These are phyloP conservation scores for Emiliania huxleyi DNA, from an alignment of 78 protist species.

Conservation along the genomic window DNA sequence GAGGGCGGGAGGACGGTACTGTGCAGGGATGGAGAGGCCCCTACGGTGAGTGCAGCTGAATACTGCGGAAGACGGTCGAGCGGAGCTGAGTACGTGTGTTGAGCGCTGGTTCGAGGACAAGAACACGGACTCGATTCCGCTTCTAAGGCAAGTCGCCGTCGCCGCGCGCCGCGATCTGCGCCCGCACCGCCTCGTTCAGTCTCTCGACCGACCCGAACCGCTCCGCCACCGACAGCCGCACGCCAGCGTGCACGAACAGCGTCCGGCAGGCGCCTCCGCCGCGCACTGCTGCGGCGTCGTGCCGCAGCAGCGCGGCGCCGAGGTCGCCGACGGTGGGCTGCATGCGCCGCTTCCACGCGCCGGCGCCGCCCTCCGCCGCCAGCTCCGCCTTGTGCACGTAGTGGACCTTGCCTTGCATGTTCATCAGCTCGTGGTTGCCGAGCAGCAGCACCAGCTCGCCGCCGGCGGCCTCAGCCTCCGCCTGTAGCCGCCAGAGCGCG, in stretches of 20 bases:
- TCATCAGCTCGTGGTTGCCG: constrained; percentile 53
- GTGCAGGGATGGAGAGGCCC: no score
- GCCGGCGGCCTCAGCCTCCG: constrained; percentile 6
- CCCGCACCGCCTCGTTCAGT: not conserved
- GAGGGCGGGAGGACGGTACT: no score
- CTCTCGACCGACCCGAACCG: not conserved
- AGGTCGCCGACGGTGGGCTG: not conserved
- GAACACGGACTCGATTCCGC: no score
- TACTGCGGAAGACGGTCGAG: no score
- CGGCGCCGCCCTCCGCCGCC: not conserved
- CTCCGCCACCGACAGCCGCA: not conserved
- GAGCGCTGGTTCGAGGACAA: no score
- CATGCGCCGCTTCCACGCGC: not conserved
- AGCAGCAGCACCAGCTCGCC: constrained; percentile 29
- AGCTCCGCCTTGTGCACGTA: constrained; percentile 1
- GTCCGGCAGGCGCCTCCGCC: not conserved
- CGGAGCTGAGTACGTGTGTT: no score
- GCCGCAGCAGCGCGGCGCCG: not conserved
- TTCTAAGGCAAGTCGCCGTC: no score
- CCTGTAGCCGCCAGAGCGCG: not conserved
- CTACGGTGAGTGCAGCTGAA: no score
- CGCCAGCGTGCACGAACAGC: constrained; percentile 34
- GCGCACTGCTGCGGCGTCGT: not conserved
- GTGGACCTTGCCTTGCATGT: not conserved
- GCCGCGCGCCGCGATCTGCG: not conserved